Percentiles rank a stretch among this genome's conserved stretches.
Conservation (phyloP, 2,329 filamentous ascomycete genomes). For the Daldinia eschscholtzii region DNA sequence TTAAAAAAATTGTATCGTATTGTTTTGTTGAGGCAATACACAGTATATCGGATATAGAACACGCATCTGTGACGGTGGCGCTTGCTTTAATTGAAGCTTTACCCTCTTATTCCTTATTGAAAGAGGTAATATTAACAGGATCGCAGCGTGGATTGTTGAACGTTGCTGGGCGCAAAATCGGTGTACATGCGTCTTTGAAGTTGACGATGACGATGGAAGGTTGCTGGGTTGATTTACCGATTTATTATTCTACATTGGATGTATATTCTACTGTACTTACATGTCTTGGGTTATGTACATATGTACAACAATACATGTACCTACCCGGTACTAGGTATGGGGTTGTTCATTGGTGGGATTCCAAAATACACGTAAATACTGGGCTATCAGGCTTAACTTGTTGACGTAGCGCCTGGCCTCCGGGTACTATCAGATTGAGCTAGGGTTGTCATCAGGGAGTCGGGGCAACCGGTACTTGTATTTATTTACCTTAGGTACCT, state of each 20-base stretch:
- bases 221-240: slow-evolving; percentile 20
- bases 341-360: not conserved
- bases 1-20: slow-evolving; percentile 5
- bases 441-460: not conserved
- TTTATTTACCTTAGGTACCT: not conserved
- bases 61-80: not conserved
- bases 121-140: not conserved
- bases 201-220: slow-evolving; percentile 32
- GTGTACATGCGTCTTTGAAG: slow-evolving; percentile 11
- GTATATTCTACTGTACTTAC: slow-evolving; percentile 1
- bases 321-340: not conserved
- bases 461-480: not conserved
- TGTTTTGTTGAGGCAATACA: slow-evolving; percentile 8
- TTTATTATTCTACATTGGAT: slow-evolving; percentile 22
- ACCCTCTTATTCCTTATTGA: not conserved
- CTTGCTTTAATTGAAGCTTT: not conserved
- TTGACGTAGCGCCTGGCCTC: slow-evolving; percentile 1
- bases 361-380: not conserved
- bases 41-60: not conserved
- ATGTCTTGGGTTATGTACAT: slow-evolving; percentile 1
- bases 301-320: not conserved
- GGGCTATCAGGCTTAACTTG: not conserved
- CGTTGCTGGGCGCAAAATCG: slow-evolving; percentile 1
- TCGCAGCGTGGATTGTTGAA: not conserved
- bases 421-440: not conserved